phyloP scores from a whole-genome alignment of 2,329 filamentous ascomycete genomes.

The Penicillium sp. region DNA sequence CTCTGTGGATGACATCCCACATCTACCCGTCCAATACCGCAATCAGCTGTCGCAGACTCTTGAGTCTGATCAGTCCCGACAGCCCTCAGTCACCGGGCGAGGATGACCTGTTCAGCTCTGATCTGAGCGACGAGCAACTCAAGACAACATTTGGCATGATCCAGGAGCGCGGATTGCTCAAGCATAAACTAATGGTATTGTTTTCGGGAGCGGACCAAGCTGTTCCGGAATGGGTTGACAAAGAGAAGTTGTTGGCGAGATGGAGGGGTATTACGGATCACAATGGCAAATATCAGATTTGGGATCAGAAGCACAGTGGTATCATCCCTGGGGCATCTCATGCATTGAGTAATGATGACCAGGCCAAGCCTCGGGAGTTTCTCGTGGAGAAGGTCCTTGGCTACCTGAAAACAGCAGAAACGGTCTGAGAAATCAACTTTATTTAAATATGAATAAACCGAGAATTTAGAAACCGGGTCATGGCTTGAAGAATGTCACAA shows the following conservation, averaged over 20 bases:
- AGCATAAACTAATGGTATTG: slow-evolving; percentile 50
- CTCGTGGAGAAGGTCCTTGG: slow-evolving; percentile 35
- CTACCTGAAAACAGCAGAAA: slow-evolving; percentile 26
- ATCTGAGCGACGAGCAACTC: slow-evolving; percentile 64
- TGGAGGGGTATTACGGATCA: slow-evolving; percentile 48
- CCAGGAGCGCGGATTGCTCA: slow-evolving; percentile 41
- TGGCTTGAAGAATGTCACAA: neutral
- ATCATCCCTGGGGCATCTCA: slow-evolving; percentile 49
- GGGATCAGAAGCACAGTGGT: slow-evolving; percentile 53
- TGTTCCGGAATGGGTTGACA: slow-evolving; percentile 52
- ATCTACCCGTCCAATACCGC: slow-evolving; percentile 46
- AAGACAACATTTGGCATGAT: slow-evolving; percentile 64
- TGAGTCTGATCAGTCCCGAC: slow-evolving; percentile 58
- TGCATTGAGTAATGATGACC: slow-evolving; percentile 42
- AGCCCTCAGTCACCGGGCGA: slow-evolving; percentile 65
- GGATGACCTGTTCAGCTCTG: slow-evolving; percentile 84
- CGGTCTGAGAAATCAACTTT: neutral
- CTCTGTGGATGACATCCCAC: slow-evolving; percentile 38
- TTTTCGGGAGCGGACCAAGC: slow-evolving; percentile 53
- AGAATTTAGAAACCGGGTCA: neutral
- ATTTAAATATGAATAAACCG: neutral
- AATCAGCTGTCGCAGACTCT: slow-evolving; percentile 59
- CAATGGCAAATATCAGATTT: slow-evolving; percentile 42
- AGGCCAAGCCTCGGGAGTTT: slow-evolving; percentile 33
- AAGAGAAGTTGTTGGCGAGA: slow-evolving; percentile 45